Base-by-base conservation (phyloP, 2,329 filamentous ascomycete species). In the Cephalotrichum gorgonifer region DNA sequence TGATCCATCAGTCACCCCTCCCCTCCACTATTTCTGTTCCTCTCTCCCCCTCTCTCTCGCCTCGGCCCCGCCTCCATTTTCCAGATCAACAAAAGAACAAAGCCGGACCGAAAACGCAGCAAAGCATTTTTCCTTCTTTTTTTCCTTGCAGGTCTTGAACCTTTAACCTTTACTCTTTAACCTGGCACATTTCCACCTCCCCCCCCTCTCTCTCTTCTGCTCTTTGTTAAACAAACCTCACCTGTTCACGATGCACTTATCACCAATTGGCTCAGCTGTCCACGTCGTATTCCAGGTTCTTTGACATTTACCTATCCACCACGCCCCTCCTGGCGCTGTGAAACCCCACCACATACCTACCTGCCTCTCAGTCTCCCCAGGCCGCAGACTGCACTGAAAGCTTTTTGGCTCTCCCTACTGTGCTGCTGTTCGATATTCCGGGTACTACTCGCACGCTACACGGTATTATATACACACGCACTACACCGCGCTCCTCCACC, bases 251-350 rank as follows among this genome's bases (percentile, higher is more conserved):
- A 48, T 48, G 46, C 38, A 22, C 44, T 47, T 47, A 22, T 39
- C 31, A 42, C 31, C 46, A 14, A 20, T 26, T 12, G 43, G 38
- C 28, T 41, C 41, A 48, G 26, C 31, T 25, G 39, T 43, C 39
- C n/a, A 42, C 46, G 8, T 48, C n/a, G 46, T 42, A 4, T 31
- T 48, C 23, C 31, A n/a, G n/a, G 46, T 48, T 48, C 46, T 48
- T 22, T 48, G 46, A 48, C 46, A 42, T 28, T 25, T 42, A n/a
- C 46, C 43, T n/a, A n/a, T n/a, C n/a, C n/a, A 11, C 25, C 27
- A 27, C 46, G 31, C 28, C 31, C 8, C 22, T 46, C 25, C 30
- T 20, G 30, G 44, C 44, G 23, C 44, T 38, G 44, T 33, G 27
- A 15, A 27, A 43, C 17, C 9, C 14, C 23, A 43, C 9, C 23